Conservation (phyloP, 2,329 filamentous ascomycete genomes). For the Colletotrichum filicis region DNA sequence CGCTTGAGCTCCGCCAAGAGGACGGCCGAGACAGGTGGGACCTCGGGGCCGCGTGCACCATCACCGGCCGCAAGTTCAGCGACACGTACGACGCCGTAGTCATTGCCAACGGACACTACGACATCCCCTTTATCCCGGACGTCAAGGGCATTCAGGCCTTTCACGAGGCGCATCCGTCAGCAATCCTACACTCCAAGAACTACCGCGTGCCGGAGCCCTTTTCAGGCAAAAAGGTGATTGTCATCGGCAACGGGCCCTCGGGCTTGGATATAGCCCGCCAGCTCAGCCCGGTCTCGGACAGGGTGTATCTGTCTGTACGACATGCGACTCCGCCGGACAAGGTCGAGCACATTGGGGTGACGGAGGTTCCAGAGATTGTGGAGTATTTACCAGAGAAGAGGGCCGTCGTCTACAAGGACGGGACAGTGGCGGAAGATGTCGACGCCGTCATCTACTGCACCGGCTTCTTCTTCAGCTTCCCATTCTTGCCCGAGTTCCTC, state of each 20-base stretch:
- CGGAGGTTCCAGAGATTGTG: constrained; percentile 67
- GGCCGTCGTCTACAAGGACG: constrained; percentile 74
- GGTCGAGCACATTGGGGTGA: constrained; percentile 57
- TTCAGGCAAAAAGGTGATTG: constrained; percentile 76
- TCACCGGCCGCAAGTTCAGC: constrained; percentile 50
- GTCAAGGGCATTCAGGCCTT: constrained; percentile 71
- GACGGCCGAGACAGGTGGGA: constrained; percentile 66
- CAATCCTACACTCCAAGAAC: constrained; percentile 81
- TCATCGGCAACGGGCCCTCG: constrained; percentile 87
- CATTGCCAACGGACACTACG: constrained; percentile 81
- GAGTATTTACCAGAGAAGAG: constrained; percentile 64
- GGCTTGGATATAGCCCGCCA: constrained; percentile 86
- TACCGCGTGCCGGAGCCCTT: constrained; percentile 77
- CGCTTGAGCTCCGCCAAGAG: constrained; percentile 55
- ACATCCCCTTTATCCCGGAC: constrained; percentile 73
- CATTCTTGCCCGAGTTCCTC: constrained; percentile 63
- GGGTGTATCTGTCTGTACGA: constrained; percentile 73
- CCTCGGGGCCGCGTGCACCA: constrained; percentile 64
- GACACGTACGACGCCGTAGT: constrained; percentile 79
- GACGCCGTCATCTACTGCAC: constrained; percentile 83
- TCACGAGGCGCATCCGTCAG: constrained; percentile 65
- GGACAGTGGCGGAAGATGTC: constrained; percentile 68
- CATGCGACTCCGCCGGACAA: constrained; percentile 58
- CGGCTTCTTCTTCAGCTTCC: constrained; percentile 82
- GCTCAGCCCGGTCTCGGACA: constrained; percentile 68